phyloP scores from a whole-genome alignment of 768 basidiomycete genomes.

The Xerocomellus dryophilus region DNA sequence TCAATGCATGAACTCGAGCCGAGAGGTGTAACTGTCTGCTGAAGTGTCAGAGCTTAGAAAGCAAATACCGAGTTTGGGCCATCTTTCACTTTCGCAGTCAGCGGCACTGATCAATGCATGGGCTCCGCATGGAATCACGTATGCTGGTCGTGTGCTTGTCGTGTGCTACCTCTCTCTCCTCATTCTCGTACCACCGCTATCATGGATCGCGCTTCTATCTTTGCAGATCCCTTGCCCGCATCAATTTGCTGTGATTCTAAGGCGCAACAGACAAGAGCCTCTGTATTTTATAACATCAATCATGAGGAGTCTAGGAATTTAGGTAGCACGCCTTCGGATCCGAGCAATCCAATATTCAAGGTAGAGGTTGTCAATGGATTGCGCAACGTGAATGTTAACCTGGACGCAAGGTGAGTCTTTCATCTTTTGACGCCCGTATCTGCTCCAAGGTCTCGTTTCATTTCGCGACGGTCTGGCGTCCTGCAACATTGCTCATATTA shows the following conservation, averaged over 20 bases:
- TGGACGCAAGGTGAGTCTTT: conserved; percentile 69
- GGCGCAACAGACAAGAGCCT: background rate
- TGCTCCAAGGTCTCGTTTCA: conserved; percentile 25
- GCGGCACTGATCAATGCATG: background rate
- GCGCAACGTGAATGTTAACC: conserved; percentile 48
- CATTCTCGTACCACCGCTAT: conserved; percentile 2
- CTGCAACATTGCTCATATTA: conserved; percentile 22
- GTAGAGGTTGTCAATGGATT: conserved; percentile 57
- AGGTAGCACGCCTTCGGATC: conserved; percentile 33
- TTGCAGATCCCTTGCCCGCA: conserved; percentile 10
- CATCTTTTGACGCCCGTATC: conserved; percentile 19
- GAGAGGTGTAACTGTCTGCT: background rate
- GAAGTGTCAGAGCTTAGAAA: background rate
- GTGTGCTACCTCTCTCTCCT: conserved; percentile 15
- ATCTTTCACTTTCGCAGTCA: no score
- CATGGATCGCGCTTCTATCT: conserved; percentile 14
- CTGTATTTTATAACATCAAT: conserved; percentile 8
- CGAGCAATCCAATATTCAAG: conserved; percentile 38
- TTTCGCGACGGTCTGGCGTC: conserved; percentile 37
- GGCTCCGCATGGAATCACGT: background rate
- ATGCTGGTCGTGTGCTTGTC: conserved; percentile 28
- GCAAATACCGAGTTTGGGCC: no score
- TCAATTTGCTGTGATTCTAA: conserved; percentile 4
- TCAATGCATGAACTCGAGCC: background rate
- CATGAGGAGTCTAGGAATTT: conserved; percentile 21